A percentile compares a stretch with the other conserved stretches of the same genome.
Evolutionary conservation across 768 basidiomycete genomes (phyloP).

Genomic region (Phlegmacium glaucopus): DNA sequence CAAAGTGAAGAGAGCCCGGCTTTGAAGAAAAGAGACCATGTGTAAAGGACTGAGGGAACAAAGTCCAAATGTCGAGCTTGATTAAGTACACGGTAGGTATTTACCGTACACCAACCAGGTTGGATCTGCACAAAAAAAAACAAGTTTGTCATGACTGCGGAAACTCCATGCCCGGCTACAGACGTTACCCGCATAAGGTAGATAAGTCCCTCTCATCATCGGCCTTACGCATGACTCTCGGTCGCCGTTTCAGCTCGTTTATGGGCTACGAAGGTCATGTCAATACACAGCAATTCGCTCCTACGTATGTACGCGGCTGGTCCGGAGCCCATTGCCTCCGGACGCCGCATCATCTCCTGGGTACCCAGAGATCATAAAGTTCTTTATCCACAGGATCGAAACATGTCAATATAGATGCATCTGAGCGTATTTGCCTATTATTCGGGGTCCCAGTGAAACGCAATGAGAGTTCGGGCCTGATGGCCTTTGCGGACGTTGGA

Average conservation of each 20-base stretch:
- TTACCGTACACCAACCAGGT: too few species aligned
- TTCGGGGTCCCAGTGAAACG: conserved; percentile 11
- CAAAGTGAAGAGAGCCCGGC: conserved; percentile 6
- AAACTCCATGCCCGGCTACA: too few species aligned
- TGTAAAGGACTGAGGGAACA: not conserved
- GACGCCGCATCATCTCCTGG: conserved; percentile 38
- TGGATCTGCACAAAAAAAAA: too few species aligned
- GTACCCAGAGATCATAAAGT: conserved; percentile 76
- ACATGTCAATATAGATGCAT: conserved; percentile 64
- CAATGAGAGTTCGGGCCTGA: conserved; percentile 23
- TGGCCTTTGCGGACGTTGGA: conserved; percentile 25
- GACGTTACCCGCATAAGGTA: too few species aligned
- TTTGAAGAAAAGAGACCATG: not conserved
- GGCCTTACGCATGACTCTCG: too few species aligned
- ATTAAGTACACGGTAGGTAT: not conserved
- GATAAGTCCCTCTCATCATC: not conserved
- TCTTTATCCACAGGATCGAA: conserved; percentile 78
- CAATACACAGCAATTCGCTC: too few species aligned
- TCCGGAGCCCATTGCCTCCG: too few species aligned
- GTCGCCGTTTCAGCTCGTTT: too few species aligned
- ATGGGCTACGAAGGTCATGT: too few species aligned
- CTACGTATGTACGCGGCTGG: too few species aligned
- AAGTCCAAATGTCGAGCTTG: not conserved
- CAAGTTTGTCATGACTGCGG: not conserved
- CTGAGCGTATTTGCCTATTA: conserved; percentile 53